A percentile compares a stretch with the other conserved stretches of the same genome.
Conservation (phyloP, 768 basidiomycete species). For the Collybiopsis luxurians region DNA sequence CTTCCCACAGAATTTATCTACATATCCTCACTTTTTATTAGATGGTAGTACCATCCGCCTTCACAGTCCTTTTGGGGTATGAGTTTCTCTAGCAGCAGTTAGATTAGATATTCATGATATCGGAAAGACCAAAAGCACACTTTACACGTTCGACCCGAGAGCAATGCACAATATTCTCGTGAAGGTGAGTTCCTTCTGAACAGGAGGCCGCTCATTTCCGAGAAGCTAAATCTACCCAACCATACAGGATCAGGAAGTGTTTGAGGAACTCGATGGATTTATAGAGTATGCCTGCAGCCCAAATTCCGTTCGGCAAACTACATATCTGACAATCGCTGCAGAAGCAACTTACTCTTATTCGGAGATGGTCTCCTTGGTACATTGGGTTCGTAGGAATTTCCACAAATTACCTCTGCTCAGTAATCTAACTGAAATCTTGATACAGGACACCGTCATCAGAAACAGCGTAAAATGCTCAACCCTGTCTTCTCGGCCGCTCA, state of each 20-base stretch:
- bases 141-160: conserved; percentile 3
- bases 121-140: no score
- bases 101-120: no score
- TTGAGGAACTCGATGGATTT: background rate
- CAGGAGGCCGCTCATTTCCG: no score
- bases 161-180: background rate
- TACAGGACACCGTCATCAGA: conserved; percentile 23
- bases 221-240: background rate
- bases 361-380: background rate
- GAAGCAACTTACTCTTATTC: background rate
- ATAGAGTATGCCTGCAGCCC: background rate
- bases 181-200: no score
- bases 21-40: background rate
- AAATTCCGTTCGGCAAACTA: no score
- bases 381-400: background rate
- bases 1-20: no score
- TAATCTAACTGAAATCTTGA: no score
- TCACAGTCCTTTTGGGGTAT: background rate
- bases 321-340: no score
- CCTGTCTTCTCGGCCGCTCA: conserved; percentile 32
- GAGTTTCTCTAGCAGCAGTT: background rate
- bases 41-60: background rate
- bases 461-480: conserved; percentile 33
- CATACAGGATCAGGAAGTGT: background rate
- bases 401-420: no score